Conservation (phyloP, 306 rosid genomes). For the Betula pendula region DNA sequence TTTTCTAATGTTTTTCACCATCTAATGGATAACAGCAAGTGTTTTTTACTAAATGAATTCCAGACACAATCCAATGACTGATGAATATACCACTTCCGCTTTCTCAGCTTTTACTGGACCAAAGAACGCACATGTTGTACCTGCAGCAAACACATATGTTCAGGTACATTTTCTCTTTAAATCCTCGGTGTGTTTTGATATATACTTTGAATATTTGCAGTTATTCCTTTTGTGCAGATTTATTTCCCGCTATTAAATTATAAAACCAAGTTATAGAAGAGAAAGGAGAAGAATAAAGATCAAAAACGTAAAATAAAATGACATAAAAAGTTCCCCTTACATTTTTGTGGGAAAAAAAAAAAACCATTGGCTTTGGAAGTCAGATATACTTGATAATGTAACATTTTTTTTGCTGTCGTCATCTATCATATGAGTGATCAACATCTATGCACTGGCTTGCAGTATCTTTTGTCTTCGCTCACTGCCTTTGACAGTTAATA, state of each 20-base stretch:
- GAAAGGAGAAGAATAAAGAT: neutral
- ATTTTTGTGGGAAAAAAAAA: neutral
- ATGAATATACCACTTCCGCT: conserved; percentile 31
- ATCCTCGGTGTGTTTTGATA: neutral
- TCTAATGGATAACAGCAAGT: conserved; percentile 26
- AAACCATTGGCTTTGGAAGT: neutral
- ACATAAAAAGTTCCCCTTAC: neutral
- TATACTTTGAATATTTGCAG: neutral
- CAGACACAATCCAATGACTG: conserved; percentile 32
- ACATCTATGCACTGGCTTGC: neutral
- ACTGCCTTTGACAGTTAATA: neutral
- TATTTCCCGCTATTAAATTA: neutral
- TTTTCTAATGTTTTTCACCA: conserved; percentile 13
- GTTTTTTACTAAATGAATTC: conserved; percentile 24
- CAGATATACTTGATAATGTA: no score
- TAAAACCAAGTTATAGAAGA: neutral
- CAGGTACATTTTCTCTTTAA: conserved; percentile 56
- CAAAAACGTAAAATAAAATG: neutral
- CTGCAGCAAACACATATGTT: conserved; percentile 80
- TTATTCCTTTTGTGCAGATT: neutral
- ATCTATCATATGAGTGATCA: neutral
- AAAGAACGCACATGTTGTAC: conserved; percentile 58
- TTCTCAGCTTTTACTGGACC: conserved; percentile 83
- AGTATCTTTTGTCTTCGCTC: neutral
- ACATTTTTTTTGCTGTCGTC: no score